These are phyloP conservation scores for Camptophora hylomeconis DNA, from an alignment of 2,329 filamentous ascomycete species.

Conservation along the genomic window DNA sequence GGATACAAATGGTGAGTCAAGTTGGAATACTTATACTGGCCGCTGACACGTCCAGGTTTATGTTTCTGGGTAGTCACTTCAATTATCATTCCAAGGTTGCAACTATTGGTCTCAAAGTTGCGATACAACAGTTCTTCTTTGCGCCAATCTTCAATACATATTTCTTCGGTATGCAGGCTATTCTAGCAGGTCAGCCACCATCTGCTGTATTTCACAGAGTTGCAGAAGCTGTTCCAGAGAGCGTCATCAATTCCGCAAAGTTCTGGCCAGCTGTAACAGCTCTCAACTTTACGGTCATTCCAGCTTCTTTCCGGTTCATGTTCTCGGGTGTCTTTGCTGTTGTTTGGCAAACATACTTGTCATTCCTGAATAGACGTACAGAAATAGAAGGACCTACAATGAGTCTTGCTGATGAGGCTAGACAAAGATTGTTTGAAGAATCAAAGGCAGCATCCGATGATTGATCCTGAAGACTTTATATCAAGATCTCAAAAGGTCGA, in stretches of 20 bases:
- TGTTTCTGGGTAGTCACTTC: slow-evolving; percentile 69
- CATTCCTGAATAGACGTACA: slow-evolving; percentile 29
- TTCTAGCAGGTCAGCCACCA: slow-evolving; percentile 55
- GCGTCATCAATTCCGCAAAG: slow-evolving; percentile 67
- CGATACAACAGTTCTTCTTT: slow-evolving; percentile 66
- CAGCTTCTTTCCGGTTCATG: slow-evolving; percentile 64
- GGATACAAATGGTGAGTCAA: slow-evolving; percentile 61
- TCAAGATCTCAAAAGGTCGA: too few species aligned
- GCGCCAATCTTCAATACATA: slow-evolving; percentile 73
- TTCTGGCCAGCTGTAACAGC: slow-evolving; percentile 85
- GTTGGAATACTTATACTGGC: background rate
- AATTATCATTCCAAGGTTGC: slow-evolving; percentile 64
- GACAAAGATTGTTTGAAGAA: slow-evolving; percentile 9
- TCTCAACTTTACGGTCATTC: slow-evolving; percentile 71
- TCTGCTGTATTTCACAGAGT: slow-evolving; percentile 57
- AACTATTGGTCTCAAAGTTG: slow-evolving; percentile 63
- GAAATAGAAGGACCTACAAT: slow-evolving; percentile 12
- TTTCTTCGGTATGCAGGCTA: slow-evolving; percentile 69
- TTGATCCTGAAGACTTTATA: too few species aligned
- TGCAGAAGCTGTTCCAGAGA: slow-evolving; percentile 60
- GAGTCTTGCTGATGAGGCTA: slow-evolving; percentile 7
- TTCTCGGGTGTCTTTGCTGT: slow-evolving; percentile 71
- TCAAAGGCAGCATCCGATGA: slow-evolving; percentile 8
- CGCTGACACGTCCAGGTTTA: slow-evolving; percentile 42
- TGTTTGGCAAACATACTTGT: slow-evolving; percentile 86